Conservation (phyloP, 2,329 filamentous ascomycete species). For the Alternaria burnsii region DNA sequence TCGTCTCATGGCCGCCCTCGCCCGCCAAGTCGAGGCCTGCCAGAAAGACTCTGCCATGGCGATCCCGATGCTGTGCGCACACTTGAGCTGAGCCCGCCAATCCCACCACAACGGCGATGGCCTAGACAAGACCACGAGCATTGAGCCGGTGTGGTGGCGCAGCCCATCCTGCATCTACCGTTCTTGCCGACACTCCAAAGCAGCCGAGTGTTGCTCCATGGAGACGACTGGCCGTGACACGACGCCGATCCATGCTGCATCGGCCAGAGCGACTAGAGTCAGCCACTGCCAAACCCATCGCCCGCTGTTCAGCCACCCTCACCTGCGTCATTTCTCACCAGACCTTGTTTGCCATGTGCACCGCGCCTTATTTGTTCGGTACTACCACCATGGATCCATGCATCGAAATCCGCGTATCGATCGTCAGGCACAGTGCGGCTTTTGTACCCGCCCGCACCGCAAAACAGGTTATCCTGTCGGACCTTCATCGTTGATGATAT, state of each 20-base stretch:
- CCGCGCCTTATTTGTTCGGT: constrained; percentile 10
- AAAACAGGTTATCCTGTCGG: constrained; percentile 1
- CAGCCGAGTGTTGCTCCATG: constrained; percentile 3
- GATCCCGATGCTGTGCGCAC: background rate
- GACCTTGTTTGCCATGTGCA: constrained; percentile 21
- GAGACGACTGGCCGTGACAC: background rate
- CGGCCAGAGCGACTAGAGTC: constrained; percentile 1
- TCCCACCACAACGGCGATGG: constrained; percentile 8
- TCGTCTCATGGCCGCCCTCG: background rate
- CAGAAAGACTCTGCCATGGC: constrained; percentile 10
- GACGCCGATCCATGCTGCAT: background rate
- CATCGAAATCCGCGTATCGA: constrained; percentile 12
- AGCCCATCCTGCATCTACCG: constrained; percentile 6
- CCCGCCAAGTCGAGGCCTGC: background rate
- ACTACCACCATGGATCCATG: constrained; percentile 8
- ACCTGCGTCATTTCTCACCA: constrained; percentile 15
- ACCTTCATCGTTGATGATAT: background rate
- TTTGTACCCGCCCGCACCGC: constrained; percentile 1
- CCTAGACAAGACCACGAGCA: constrained; percentile 12
- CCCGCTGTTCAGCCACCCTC: constrained; percentile 14
- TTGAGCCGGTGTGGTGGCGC: constrained; percentile 19
- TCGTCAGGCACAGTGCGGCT: constrained; percentile 19
- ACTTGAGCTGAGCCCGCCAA: constrained; percentile 11
- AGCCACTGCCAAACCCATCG: constrained; percentile 11
- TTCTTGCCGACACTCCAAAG: background rate